Conservation (phyloP, 805 yeast species). For the Kurtzmaniella fragi region DNA sequence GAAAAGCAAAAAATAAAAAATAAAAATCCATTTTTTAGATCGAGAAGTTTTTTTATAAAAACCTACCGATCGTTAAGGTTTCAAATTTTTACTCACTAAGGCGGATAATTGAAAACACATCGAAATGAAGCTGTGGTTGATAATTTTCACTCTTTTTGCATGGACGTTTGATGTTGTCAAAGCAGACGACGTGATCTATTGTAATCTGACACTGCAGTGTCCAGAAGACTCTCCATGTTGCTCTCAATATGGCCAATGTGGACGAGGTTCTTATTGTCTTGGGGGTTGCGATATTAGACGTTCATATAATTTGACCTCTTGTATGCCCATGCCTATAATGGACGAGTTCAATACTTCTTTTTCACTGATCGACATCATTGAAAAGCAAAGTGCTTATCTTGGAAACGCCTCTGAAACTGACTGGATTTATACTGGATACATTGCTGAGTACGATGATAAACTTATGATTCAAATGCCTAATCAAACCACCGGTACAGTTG, state of each 20-base stretch:
- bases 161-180: not conserved
- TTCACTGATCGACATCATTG: constrained; percentile 22
- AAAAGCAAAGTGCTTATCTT: constrained; percentile 38
- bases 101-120: not conserved
- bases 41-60: too few species aligned
- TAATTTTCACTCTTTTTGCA: not conserved
- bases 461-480: constrained; percentile 74
- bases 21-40: too few species aligned
- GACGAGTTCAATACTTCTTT: constrained; percentile 38
- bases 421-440: constrained; percentile 68
- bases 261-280: constrained; percentile 71
- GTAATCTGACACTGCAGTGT: constrained; percentile 55
- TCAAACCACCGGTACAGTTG: constrained; percentile 67
- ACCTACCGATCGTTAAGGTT: too few species aligned
- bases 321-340: constrained; percentile 86
- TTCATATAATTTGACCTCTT: constrained; percentile 61
- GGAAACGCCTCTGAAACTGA: constrained; percentile 67
- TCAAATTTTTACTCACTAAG: too few species aligned
- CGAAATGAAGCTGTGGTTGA: constrained; percentile 1
- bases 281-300: constrained; percentile 83
- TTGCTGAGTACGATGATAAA: constrained; percentile 46
- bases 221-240: constrained; percentile 86
- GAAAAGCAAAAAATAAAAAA: too few species aligned
- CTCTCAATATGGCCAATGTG: constrained; percentile 74
- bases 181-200: constrained; percentile 21